Evolutionary conservation across 1,284 basidiomycete genomes (phyloP).

Genomic region (Coniferiporia sulphurascens): DNA sequence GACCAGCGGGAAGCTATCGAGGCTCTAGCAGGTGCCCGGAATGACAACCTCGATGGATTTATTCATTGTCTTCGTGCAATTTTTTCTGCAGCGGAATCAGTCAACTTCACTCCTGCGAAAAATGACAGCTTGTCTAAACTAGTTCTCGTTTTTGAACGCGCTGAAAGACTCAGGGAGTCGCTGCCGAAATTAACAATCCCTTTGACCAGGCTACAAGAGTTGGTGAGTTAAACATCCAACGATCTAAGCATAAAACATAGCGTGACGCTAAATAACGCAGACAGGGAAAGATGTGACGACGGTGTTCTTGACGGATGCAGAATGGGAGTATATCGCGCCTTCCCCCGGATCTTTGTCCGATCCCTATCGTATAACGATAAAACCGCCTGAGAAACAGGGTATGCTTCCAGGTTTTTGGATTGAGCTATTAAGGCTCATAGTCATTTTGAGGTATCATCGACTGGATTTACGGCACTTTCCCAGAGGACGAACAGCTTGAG

Average conservation of each 20-base stretch:
- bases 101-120: constrained; percentile 22
- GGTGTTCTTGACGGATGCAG: constrained; percentile 61
- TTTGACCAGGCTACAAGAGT: constrained; percentile 64
- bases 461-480: constrained; percentile 37
- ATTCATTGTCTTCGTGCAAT: constrained; percentile 49
- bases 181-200: constrained; percentile 67
- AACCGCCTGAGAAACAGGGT: constrained; percentile 60
- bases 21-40: constrained; percentile 50
- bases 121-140: constrained; percentile 33
- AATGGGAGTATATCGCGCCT: constrained; percentile 75
- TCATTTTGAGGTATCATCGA: constrained; percentile 26
- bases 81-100: constrained; percentile 16
- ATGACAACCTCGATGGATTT: constrained; percentile 66
- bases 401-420: constrained; percentile 18
- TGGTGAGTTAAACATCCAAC: constrained; percentile 47
- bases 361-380: constrained; percentile 68
- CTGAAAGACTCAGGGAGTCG: constrained; percentile 59
- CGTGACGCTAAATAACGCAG: constrained; percentile 25
- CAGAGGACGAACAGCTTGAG: constrained; percentile 23
- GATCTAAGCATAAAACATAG: constrained; percentile 5
- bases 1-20: constrained; percentile 51
- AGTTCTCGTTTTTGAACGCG: constrained; percentile 63
- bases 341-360: constrained; percentile 67
- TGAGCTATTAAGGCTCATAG: background rate
- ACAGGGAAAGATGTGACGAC: constrained; percentile 45